Percentiles rank a stretch among this genome's conserved stretches.
These are phyloP conservation scores for Prototheca cutis DNA, from an alignment of 163 green algal genomes.

Conservation along the genomic window DNA sequence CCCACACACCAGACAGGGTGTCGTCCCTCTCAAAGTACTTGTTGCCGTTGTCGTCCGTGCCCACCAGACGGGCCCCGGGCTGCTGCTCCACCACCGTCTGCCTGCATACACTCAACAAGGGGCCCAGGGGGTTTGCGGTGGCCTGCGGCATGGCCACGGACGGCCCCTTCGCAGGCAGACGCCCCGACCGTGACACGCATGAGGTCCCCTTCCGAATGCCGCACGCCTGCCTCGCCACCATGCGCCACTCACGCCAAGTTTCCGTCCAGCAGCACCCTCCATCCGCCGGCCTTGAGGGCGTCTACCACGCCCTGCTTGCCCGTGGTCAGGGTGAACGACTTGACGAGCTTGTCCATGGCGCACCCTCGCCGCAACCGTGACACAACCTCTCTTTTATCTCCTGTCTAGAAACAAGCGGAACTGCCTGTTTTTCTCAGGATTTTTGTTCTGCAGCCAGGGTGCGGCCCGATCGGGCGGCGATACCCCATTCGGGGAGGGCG, in stretches of 20 bases:
- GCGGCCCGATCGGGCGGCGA: too few species aligned
- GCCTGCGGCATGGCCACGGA: too few species aligned
- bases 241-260: constrained; percentile 25
- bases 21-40: constrained; percentile 43
- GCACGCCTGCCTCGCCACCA: neutral
- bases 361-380: too few species aligned
- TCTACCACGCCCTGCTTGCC: constrained; percentile 25
- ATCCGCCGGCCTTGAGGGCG: constrained; percentile 35
- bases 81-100: constrained; percentile 29
- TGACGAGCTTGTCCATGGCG: constrained; percentile 12
- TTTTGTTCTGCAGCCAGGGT: too few species aligned
- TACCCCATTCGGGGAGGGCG: too few species aligned
- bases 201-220: too few species aligned
- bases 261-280: constrained; percentile 35
- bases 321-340: constrained; percentile 15
- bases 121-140: too few species aligned
- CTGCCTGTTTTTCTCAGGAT: too few species aligned
- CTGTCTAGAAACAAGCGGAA: too few species aligned
- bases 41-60: constrained; percentile 35
- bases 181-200: neutral
- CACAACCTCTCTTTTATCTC: too few species aligned
- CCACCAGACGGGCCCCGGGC: constrained; percentile 24
- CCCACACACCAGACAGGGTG: constrained; percentile 10
- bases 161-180: neutral
- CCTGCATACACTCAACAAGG: too few species aligned